phyloP scores from a whole-genome alignment of 2,329 filamentous ascomycete genomes.

The Aspergillus japonicus region DNA sequence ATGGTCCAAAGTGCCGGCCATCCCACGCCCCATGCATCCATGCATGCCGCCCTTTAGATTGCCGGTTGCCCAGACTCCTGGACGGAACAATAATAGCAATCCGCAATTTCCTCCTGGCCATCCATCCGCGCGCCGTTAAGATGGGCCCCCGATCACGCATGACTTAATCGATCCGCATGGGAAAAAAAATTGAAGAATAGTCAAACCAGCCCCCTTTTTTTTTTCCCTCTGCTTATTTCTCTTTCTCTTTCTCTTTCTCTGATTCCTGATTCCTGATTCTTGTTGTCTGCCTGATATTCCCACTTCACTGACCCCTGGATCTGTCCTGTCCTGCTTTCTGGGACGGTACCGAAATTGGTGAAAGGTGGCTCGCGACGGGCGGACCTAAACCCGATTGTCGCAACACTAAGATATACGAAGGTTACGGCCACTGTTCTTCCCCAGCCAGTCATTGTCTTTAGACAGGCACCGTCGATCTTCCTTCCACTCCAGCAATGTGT shows the following conservation, averaged over 20 bases:
- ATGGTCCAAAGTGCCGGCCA: background rate
- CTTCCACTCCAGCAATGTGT: background rate
- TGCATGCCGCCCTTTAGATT: background rate
- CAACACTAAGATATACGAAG: slow-evolving; percentile 1
- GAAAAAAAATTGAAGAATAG: background rate
- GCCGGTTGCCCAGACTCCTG: background rate
- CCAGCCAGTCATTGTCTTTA: slow-evolving; percentile 3
- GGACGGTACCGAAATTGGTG: slow-evolving; percentile 1
- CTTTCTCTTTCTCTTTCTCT: background rate
- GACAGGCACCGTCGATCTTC: background rate
- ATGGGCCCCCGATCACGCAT: background rate
- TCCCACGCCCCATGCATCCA: slow-evolving; percentile 3
- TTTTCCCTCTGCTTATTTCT: background rate
- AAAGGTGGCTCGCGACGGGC: slow-evolving; percentile 6
- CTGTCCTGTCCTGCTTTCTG: slow-evolving; percentile 6
- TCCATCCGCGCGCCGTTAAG: background rate
- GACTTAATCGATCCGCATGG: background rate
- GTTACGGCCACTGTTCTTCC: background rate
- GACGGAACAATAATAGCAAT: background rate
- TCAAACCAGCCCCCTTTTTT: background rate
- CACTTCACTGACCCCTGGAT: slow-evolving; percentile 9
- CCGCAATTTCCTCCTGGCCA: background rate
- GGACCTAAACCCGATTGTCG: background rate
- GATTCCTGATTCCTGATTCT: background rate
- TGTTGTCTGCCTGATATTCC: background rate